These are phyloP conservation scores for Podochytrium sp. DNA, from an alignment of 192 early-diverging fungal species.

Conservation along the genomic window DNA sequence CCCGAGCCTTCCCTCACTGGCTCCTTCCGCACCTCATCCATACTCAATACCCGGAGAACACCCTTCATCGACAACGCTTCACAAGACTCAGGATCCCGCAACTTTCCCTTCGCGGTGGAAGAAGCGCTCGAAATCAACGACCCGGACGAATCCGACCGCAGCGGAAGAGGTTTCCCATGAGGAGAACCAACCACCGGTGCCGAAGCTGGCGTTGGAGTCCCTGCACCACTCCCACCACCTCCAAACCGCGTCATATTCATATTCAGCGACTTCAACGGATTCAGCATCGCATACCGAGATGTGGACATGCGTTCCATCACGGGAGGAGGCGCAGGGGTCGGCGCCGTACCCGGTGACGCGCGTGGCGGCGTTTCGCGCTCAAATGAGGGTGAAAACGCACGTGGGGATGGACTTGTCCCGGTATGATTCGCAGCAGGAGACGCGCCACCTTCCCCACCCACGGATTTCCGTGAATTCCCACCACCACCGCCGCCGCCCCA, in stretches of 20 bases:
- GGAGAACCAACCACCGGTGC: neutral
- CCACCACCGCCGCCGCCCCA: neutral
- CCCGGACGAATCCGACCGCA: too few species aligned
- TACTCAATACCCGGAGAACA: neutral
- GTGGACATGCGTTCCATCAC: neutral
- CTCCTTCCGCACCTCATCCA: neutral
- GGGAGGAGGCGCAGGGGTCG: neutral
- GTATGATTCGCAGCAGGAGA: neutral
- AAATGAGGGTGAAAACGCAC: too few species aligned
- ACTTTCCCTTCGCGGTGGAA: neutral
- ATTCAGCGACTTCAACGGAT: neutral
- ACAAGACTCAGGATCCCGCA: too few species aligned
- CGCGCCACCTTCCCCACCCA: neutral
- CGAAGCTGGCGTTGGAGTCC: neutral
- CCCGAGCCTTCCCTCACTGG: neutral
- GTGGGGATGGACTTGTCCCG: neutral
- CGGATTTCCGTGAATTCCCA: neutral
- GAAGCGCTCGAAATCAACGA: neutral
- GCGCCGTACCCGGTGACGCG: neutral
- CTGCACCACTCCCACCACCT: neutral
- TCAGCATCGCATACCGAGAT: neutral
- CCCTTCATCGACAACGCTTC: neutral
- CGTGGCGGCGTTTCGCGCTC: neutral
- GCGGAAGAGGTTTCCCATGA: too few species aligned
- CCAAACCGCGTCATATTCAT: neutral